These are phyloP conservation scores for Tuber borchii DNA, from an alignment of 495 filamentous ascomycete genomes.

Conservation along the genomic window DNA sequence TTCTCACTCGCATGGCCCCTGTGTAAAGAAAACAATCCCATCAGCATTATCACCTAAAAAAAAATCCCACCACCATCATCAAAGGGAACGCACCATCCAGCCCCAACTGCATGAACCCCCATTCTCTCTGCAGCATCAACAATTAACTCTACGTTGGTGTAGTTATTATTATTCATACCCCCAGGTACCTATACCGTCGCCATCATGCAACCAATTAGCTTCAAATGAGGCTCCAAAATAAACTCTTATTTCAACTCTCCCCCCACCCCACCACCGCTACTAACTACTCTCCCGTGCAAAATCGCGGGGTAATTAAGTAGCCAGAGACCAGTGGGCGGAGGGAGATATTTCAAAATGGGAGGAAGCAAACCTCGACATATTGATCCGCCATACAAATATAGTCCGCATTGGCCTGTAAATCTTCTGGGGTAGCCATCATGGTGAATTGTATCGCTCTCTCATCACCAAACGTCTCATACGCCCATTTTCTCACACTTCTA, in stretches of 20 bases:
- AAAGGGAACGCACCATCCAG: constrained; percentile 69
- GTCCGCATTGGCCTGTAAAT: constrained; percentile 94
- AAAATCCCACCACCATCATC: neutral
- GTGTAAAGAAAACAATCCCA: constrained; percentile 7
- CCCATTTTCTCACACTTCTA: constrained; percentile 97
- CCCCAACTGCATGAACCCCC: constrained; percentile 97
- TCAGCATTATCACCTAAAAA: constrained; percentile 9
- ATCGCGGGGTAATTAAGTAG: neutral
- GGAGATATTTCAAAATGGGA: neutral
- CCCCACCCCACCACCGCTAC: neutral
- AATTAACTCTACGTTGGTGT: constrained; percentile 98
- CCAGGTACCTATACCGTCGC: constrained; percentile 59
- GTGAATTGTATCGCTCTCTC: constrained; percentile 98
- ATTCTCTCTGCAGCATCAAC: constrained; percentile 99
- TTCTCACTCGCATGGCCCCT: constrained; percentile 99
- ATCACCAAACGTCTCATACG: constrained; percentile 98
- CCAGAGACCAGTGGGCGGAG: neutral
- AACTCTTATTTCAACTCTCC: neutral
- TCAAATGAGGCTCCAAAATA: neutral
- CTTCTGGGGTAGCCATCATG: constrained; percentile 99
- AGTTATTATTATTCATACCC: constrained; percentile 99
- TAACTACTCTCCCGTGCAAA: neutral
- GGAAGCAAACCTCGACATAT: constrained; percentile 75
- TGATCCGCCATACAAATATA: constrained; percentile 99
- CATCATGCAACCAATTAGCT: neutral